Percentiles rank a stretch among this genome's conserved stretches.
phyloP scores from a whole-genome alignment of 345 rosid genomes.

The Populus simonii region DNA sequence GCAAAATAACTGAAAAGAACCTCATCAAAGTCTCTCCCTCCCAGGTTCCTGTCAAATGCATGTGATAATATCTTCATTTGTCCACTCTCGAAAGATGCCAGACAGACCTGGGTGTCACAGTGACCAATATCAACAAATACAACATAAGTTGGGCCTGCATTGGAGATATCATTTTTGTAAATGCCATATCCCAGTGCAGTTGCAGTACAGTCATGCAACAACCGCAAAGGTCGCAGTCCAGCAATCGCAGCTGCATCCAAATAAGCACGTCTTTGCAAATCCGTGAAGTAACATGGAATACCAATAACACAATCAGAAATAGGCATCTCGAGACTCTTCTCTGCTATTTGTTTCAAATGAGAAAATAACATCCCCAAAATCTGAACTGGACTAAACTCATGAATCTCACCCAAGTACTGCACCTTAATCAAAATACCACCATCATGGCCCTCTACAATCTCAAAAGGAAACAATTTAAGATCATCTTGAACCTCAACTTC shows the following conservation, averaged over 20 bases:
- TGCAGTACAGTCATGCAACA: constrained; percentile 66
- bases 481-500: constrained; percentile 54
- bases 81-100: constrained; percentile 49
- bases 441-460: constrained; percentile 37
- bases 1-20: constrained; percentile 50
- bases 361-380: constrained; percentile 65
- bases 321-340: constrained; percentile 45
- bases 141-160: constrained; percentile 32
- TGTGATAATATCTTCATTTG: constrained; percentile 52
- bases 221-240: constrained; percentile 55
- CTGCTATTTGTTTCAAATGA: constrained; percentile 54
- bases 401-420: constrained; percentile 48
- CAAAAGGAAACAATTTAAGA: constrained; percentile 52
- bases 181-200: constrained; percentile 73
- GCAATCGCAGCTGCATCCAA: constrained; percentile 61
- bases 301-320: constrained; percentile 61
- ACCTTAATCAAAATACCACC: constrained; percentile 52
- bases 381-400: constrained; percentile 49
- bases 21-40: constrained; percentile 49
- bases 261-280: constrained; percentile 56
- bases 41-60: background rate
- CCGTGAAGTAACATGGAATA: constrained; percentile 57
- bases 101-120: constrained; percentile 54
- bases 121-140: constrained; percentile 66
- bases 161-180: constrained; percentile 54